Evolutionary conservation across 2,329 filamentous ascomycete genomes (phyloP).

Genomic region (Colletotrichum cuscutae): DNA sequence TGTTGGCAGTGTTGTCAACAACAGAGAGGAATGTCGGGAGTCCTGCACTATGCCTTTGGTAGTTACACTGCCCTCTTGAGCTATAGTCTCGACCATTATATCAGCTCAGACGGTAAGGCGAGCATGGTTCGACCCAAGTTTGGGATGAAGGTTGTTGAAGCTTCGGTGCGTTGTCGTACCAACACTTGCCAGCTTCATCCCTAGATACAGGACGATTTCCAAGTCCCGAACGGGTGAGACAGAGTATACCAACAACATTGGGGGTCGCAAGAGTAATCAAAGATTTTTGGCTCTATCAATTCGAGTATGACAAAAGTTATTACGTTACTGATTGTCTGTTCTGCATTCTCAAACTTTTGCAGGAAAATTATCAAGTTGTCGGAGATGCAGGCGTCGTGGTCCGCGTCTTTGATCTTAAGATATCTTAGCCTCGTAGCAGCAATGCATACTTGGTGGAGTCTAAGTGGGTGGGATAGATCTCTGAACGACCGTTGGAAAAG

Average conservation of each 20-base stretch:
- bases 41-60: background rate
- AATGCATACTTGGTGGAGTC: background rate
- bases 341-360: background rate
- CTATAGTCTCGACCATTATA: background rate
- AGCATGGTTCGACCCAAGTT: background rate
- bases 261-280: background rate
- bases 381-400: background rate
- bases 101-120: background rate
- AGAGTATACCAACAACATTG: background rate
- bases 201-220: background rate
- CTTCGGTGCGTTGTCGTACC: background rate
- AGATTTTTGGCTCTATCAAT: background rate
- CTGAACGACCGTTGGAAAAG: background rate
- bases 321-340: background rate
- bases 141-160: background rate
- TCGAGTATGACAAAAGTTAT: background rate
- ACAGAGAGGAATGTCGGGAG: background rate
- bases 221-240: background rate
- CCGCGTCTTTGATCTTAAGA: background rate
- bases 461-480: background rate
- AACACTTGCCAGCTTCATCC: background rate
- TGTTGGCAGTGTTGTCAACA: constrained; percentile 2
- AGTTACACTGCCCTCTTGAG: background rate
- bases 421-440: too few species aligned
- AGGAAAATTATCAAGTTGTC: background rate